Conservation (phyloP, 495 filamentous ascomycete species). For the Saxispiralis lemnorum region DNA sequence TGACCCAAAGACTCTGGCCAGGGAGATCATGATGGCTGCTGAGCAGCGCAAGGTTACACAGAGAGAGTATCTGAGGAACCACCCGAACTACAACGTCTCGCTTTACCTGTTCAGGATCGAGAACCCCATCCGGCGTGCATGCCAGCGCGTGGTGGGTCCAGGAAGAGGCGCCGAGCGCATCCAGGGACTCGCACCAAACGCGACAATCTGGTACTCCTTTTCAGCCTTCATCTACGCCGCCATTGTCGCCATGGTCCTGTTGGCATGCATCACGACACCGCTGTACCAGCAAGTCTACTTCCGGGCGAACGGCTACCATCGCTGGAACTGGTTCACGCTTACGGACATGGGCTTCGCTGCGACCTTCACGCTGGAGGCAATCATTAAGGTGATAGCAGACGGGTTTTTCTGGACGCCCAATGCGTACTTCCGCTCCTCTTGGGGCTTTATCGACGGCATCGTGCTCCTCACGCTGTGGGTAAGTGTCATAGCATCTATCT, state of each 20-base stretch:
- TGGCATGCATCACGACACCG: slow-evolving; percentile 88
- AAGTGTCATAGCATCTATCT: slow-evolving; percentile 69
- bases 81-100: slow-evolving; percentile 85
- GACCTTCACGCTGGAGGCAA: slow-evolving; percentile 71
- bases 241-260: slow-evolving; percentile 89
- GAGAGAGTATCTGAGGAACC: slow-evolving; percentile 67
- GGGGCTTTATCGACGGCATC: slow-evolving; percentile 89
- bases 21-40: slow-evolving; percentile 68
- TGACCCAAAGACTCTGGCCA: slow-evolving; percentile 72
- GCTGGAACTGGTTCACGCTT: slow-evolving; percentile 76
- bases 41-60: slow-evolving; percentile 71
- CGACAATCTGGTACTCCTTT: slow-evolving; percentile 76
- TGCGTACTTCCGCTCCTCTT: slow-evolving; percentile 88
- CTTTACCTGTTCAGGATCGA: slow-evolving; percentile 68
- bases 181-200: slow-evolving; percentile 73
- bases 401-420: slow-evolving; percentile 95
- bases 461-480: slow-evolving; percentile 93
- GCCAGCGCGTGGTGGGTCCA: slow-evolving; percentile 81
- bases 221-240: slow-evolving; percentile 85
- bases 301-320: slow-evolving; percentile 31
- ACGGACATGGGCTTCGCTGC: slow-evolving; percentile 78
- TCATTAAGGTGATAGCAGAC: slow-evolving; percentile 89
- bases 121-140: slow-evolving; percentile 61
- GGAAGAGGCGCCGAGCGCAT: slow-evolving; percentile 71
- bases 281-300: slow-evolving; percentile 82